These are phyloP conservation scores for Penicillium sp. DNA, from an alignment of 2,329 filamentous ascomycete species.

Conservation along the genomic window DNA sequence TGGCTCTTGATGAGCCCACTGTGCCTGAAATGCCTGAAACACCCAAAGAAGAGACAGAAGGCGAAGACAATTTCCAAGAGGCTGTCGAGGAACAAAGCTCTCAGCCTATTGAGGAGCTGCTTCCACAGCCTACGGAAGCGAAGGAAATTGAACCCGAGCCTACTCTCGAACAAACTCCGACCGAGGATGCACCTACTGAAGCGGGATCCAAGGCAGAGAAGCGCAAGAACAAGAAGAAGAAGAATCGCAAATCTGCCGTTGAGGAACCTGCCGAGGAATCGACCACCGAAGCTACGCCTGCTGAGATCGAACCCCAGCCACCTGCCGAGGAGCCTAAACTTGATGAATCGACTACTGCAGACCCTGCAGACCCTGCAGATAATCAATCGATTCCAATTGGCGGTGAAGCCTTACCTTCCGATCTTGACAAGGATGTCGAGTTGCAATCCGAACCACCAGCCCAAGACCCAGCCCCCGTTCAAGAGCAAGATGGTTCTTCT, in stretches of 20 bases:
- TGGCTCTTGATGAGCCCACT: background rate
- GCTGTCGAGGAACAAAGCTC: conserved; percentile 18
- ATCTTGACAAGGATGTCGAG: conserved; percentile 10
- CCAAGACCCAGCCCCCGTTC: background rate
- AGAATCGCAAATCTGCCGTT: conserved; percentile 23
- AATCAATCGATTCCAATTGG: conserved; percentile 5
- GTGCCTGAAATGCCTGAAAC: background rate
- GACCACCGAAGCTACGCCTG: background rate
- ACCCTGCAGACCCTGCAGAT: conserved; percentile 12
- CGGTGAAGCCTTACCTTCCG: conserved; percentile 14
- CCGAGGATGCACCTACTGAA: conserved; percentile 3
- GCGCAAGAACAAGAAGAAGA: conserved; percentile 25
- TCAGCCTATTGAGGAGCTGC: background rate
- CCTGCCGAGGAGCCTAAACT: conserved; percentile 2
- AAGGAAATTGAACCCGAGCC: background rate
- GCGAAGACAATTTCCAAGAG: conserved; percentile 21
- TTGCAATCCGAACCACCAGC: background rate
- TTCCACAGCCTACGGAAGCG: background rate
- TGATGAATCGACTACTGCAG: conserved; percentile 4
- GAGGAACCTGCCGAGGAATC: conserved; percentile 13
- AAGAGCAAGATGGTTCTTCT: conserved; percentile 4
- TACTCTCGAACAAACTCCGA: background rate
- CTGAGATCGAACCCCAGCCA: conserved; percentile 8
- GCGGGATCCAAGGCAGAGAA: conserved; percentile 16
- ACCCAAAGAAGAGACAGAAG: conserved; percentile 13